A percentile compares a stretch with the other conserved stretches of the same genome.
These are phyloP conservation scores for Xylaria sp. DNA, from an alignment of 2,329 filamentous ascomycete genomes.

Conservation along the genomic window DNA sequence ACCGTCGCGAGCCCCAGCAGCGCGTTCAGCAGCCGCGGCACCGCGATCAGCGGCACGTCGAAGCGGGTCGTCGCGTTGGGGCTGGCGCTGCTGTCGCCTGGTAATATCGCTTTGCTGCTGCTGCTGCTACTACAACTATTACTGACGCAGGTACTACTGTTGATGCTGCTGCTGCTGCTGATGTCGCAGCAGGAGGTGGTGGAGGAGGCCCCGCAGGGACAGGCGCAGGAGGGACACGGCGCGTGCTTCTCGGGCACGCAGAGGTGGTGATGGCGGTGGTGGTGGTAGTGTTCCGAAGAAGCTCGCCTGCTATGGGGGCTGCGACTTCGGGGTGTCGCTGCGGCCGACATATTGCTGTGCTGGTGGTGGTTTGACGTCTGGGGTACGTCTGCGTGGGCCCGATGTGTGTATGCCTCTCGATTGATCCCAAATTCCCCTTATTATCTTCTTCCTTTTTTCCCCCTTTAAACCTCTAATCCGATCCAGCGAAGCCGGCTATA, in stretches of 20 bases:
- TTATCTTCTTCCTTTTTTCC: too few relatives aligned
- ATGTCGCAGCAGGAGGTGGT: too few relatives aligned
- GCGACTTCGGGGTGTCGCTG: slow-evolving; percentile 24
- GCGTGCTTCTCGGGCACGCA: slow-evolving; percentile 11
- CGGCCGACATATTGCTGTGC: slow-evolving; percentile 18
- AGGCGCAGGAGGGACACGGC: too few relatives aligned
- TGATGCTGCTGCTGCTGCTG: slow-evolving; percentile 1
- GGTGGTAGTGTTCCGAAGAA: slow-evolving; percentile 21
- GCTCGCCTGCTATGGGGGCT: slow-evolving; percentile 24
- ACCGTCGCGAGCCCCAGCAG: slow-evolving; percentile 30
- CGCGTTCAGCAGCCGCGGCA: slow-evolving; percentile 29
- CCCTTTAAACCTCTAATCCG: too few relatives aligned
- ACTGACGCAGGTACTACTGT: neutral
- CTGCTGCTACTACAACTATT: neutral
- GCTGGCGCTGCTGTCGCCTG: slow-evolving; percentile 3
- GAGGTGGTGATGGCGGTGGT: too few relatives aligned
- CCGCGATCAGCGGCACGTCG: slow-evolving; percentile 32
- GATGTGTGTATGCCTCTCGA: too few relatives aligned
- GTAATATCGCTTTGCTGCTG: neutral
- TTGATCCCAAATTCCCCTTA: too few relatives aligned
- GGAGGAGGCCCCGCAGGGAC: too few relatives aligned
- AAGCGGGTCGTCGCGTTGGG: slow-evolving; percentile 21
- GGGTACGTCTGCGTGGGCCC: too few relatives aligned
- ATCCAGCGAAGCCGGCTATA: too few relatives aligned
- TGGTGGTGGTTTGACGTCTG: neutral